phyloP scores from a whole-genome alignment of 2,329 filamentous ascomycete genomes.

The Apiospora kogelbergensis region DNA sequence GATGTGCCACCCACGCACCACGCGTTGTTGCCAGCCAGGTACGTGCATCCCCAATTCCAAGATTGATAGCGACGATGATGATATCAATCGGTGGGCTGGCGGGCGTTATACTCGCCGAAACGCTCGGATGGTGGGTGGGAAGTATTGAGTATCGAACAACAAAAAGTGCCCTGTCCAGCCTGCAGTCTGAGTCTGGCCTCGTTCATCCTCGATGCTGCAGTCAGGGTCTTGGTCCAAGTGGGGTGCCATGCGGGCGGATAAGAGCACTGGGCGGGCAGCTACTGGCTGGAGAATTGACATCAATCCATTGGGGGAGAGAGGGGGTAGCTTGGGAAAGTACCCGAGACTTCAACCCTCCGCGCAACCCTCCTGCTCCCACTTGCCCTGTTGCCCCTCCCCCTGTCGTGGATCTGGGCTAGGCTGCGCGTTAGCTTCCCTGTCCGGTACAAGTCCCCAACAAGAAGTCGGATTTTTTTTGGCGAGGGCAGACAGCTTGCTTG shows the following conservation, averaged over 20 bases:
- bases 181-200: not conserved
- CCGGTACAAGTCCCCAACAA: conserved; percentile 30
- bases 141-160: not conserved
- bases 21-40: not conserved
- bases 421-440: conserved; percentile 13
- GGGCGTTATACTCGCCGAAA: not conserved
- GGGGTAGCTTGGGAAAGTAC: not conserved
- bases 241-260: conserved; percentile 7
- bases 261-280: not conserved
- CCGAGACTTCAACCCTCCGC: not conserved
- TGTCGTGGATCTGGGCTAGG: conserved; percentile 14
- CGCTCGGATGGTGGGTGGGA: not conserved
- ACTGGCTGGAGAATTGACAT: conserved; percentile 1
- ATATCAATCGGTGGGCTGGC: not conserved
- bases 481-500: conserved; percentile 20
- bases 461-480: conserved; percentile 31
- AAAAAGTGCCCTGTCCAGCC: not conserved
- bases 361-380: not conserved
- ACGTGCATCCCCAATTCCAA: not conserved
- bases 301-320: not conserved
- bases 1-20: not conserved
- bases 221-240: conserved; percentile 6
- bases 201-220: not conserved
- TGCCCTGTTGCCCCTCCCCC: not conserved
- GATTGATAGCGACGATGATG: not conserved